phyloP scores from a whole-genome alignment of 805 yeast species.

The Metschnikowia matae region DNA sequence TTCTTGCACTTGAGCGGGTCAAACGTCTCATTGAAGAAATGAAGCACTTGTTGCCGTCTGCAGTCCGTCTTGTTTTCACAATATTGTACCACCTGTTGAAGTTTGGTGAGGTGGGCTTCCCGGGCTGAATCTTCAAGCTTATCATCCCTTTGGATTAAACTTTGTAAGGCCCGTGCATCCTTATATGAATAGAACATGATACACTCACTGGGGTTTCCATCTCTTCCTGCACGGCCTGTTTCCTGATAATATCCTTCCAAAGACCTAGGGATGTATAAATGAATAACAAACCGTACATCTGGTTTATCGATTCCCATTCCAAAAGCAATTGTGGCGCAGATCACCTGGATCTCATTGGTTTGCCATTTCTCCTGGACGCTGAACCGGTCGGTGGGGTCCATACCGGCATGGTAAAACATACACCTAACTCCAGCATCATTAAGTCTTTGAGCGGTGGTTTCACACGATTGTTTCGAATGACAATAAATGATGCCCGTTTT shows the following conservation, averaged over 20 bases:
- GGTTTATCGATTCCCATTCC: slow-evolving; percentile 99
- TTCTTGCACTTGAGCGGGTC: slow-evolving; percentile 57
- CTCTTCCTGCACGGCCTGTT: slow-evolving; percentile 98
- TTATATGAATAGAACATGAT: slow-evolving; percentile 74
- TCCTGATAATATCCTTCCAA: slow-evolving; percentile 97
- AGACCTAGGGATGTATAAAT: slow-evolving; percentile 81
- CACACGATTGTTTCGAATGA: slow-evolving; percentile 86
- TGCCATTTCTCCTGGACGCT: slow-evolving; percentile 84
- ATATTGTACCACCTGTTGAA: slow-evolving; percentile 81
- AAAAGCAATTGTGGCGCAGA: slow-evolving; percentile 97
- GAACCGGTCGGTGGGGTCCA: slow-evolving; percentile 71
- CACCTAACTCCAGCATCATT: slow-evolving; percentile 58
- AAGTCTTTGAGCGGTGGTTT: slow-evolving; percentile 65
- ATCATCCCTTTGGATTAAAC: slow-evolving; percentile 72
- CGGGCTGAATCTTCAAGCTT: slow-evolving; percentile 60
- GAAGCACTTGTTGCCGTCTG: slow-evolving; percentile 81
- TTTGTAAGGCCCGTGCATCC: slow-evolving; percentile 74
- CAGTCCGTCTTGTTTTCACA: slow-evolving; percentile 92
- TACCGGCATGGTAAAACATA: slow-evolving; percentile 91
- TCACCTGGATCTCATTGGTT: slow-evolving; percentile 59
- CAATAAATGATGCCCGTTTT: slow-evolving; percentile 90
- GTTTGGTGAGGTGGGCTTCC: slow-evolving; percentile 71
- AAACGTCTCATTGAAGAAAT: slow-evolving; percentile 84
- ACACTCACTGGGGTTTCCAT: slow-evolving; percentile 80
- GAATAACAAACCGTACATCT: slow-evolving; percentile 89